Conservation (phyloP, 1,284 basidiomycete species). For the Rhodotorula glutinis region DNA sequence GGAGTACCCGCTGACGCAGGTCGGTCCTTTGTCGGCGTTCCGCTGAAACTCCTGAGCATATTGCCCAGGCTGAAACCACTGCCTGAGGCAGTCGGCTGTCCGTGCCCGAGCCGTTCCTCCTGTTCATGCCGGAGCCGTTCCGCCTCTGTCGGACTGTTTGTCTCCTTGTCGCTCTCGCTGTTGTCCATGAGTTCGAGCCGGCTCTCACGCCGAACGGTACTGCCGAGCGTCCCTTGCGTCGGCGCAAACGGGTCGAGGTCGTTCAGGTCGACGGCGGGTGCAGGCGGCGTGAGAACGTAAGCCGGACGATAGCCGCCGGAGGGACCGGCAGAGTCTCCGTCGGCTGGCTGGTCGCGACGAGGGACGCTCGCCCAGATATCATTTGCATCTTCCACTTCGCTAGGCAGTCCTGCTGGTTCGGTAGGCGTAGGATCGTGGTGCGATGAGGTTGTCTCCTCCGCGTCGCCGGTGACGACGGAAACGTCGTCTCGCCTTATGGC, state of each 20-base stretch:
- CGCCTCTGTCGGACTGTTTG: background rate
- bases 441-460: background rate
- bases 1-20: background rate
- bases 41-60: conserved; percentile 20
- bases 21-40: conserved; percentile 1
- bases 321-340: background rate
- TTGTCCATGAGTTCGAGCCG: conserved; percentile 22
- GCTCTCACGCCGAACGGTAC: conserved; percentile 3
- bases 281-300: conserved; percentile 7
- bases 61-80: conserved; percentile 17
- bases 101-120: background rate
- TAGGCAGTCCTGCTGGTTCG: no score
- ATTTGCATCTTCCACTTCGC: background rate
- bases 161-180: conserved; percentile 14
- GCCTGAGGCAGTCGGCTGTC: background rate
- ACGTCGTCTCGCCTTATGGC: background rate
- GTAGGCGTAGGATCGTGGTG: background rate
- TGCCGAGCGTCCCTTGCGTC: conserved; percentile 8
- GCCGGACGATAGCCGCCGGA: conserved; percentile 9
- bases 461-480: background rate
- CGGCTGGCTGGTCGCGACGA: background rate
- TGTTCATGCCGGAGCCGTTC: background rate
- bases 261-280: conserved; percentile 3
- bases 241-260: conserved; percentile 30
- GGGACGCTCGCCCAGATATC: conserved; percentile 20